phyloP scores from a whole-genome alignment of 495 filamentous ascomycete genomes.

The Lophiostoma macrostomum region DNA sequence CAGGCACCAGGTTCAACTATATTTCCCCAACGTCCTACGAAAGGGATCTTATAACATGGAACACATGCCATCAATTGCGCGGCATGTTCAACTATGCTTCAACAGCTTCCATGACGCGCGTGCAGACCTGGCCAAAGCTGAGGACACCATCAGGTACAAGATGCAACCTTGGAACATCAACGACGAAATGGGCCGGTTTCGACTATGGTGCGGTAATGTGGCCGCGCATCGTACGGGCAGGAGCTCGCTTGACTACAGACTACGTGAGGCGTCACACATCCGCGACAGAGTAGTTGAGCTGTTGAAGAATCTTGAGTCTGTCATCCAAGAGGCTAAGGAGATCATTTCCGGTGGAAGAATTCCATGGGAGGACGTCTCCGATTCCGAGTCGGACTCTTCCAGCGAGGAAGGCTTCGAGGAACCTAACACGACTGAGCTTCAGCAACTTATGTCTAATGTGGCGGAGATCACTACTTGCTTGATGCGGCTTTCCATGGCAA shows the following conservation, averaged over 20 bases:
- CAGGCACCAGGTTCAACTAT: too few species aligned
- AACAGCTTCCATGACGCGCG: slow-evolving; percentile 1
- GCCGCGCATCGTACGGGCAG: slow-evolving; percentile 44
- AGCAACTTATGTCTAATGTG: slow-evolving; percentile 10
- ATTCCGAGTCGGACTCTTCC: slow-evolving; percentile 3
- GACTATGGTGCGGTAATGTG: slow-evolving; percentile 48
- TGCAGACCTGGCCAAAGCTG: not conserved
- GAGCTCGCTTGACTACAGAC: slow-evolving; percentile 48
- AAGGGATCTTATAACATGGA: not conserved
- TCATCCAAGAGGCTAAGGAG: slow-evolving; percentile 8
- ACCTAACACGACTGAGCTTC: slow-evolving; percentile 2
- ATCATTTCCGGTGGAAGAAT: not conserved
- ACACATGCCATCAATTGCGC: not conserved
- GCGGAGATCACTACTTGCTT: slow-evolving; percentile 22
- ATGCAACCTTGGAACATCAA: slow-evolving; percentile 10
- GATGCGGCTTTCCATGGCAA: slow-evolving; percentile 20
- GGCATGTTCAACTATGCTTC: slow-evolving; percentile 4
- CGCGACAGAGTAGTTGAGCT: slow-evolving; percentile 40
- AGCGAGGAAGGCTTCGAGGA: slow-evolving; percentile 2
- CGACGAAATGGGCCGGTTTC: slow-evolving; percentile 44
- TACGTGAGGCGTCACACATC: slow-evolving; percentile 48
- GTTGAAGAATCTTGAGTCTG: slow-evolving; percentile 29
- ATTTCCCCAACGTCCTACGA: not conserved
- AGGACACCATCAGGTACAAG: slow-evolving; percentile 8
- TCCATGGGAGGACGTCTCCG: slow-evolving; percentile 13